Conservation (phyloP, 345 rosid genomes). For the Gossypium anomalum region DNA sequence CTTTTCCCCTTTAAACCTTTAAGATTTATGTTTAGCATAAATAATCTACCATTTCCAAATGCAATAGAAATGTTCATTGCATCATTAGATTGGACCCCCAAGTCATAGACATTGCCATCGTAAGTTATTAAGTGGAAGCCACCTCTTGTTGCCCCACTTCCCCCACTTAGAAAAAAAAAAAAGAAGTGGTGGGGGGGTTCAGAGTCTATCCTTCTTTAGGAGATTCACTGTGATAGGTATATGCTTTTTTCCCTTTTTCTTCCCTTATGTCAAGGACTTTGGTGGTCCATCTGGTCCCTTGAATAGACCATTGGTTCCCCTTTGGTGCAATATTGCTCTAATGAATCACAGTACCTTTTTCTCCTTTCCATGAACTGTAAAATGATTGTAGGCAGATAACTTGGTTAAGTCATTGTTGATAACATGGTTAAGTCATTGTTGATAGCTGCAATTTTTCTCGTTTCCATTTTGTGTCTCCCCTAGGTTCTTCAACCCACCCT, state of each 20-base stretch:
- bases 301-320: conserved; percentile 12
- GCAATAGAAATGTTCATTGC: conserved; percentile 25
- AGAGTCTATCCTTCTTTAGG: conserved; percentile 17
- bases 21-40: conserved; percentile 6
- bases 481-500: not conserved
- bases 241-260: conserved; percentile 25
- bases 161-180: conserved; percentile 16
- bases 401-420: not conserved
- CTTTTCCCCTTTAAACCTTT: conserved; percentile 5
- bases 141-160: conserved; percentile 31
- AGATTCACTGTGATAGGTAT: conserved; percentile 11
- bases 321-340: conserved; percentile 14
- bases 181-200: conserved; percentile 17
- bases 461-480: not conserved
- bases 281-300: conserved; percentile 29
- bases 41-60: not conserved
- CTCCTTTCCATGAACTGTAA: conserved; percentile 11
- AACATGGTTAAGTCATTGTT: not conserved
- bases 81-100: conserved; percentile 36
- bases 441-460: not conserved
- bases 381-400: conserved; percentile 6
- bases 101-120: conserved; percentile 24
- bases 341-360: not conserved
- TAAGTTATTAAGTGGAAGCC: conserved; percentile 46
- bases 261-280: conserved; percentile 26